Conservation (phyloP, 1,284 basidiomycete species). For the Microbotryum silenes-acaulis region DNA sequence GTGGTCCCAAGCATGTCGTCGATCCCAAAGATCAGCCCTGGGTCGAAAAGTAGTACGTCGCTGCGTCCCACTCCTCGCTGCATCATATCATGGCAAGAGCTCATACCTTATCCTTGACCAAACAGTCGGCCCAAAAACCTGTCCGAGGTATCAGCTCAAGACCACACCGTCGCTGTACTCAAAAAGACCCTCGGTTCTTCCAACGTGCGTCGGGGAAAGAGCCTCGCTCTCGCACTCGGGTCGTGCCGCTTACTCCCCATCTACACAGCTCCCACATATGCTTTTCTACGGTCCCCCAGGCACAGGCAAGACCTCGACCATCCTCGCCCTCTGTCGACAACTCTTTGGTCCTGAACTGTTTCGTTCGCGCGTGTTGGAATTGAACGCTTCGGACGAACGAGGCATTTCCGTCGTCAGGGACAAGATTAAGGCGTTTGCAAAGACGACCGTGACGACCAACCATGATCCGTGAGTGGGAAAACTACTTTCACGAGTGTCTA, state of each 20-base stretch:
- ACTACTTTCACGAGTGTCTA: too few species aligned
- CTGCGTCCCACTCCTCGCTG: neutral
- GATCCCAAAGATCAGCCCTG: slow-evolving; percentile 75
- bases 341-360: slow-evolving; percentile 97
- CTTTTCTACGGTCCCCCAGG: slow-evolving; percentile 98
- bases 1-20: slow-evolving; percentile 44
- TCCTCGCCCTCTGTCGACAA: slow-evolving; percentile 86
- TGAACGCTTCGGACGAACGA: slow-evolving; percentile 99
- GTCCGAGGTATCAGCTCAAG: slow-evolving; percentile 93
- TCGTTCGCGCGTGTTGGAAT: slow-evolving; percentile 81
- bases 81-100: too few species aligned
- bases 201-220: slow-evolving; percentile 55
- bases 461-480: slow-evolving; percentile 26
- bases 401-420: slow-evolving; percentile 95
- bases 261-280: slow-evolving; percentile 87
- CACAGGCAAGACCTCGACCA: slow-evolving; percentile 97
- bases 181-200: slow-evolving; percentile 83
- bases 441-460: slow-evolving; percentile 44
- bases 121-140: slow-evolving; percentile 90
- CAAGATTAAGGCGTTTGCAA: slow-evolving; percentile 97
- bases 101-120: too few species aligned
- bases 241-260: neutral
- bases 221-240: neutral
- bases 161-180: slow-evolving; percentile 88
- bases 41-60: slow-evolving; percentile 90